A percentile compares a stretch with the other conserved stretches of the same genome.
Evolutionary conservation across 768 basidiomycete species (phyloP).

Genomic region (Fibroporia radiculosa): DNA sequence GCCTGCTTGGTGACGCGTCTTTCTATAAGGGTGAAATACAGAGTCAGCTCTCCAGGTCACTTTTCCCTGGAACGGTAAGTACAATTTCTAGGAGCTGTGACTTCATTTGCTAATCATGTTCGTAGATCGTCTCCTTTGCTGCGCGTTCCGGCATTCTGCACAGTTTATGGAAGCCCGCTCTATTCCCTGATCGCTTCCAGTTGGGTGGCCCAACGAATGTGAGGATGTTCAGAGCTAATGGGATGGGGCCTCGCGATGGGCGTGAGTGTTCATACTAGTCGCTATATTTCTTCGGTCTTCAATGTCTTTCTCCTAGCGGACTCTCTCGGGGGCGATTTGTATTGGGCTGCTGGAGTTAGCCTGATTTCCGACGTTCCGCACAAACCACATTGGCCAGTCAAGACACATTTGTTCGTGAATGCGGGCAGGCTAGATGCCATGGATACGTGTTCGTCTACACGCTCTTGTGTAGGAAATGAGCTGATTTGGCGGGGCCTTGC

Average conservation of each 20-base stretch:
- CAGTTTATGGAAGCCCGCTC: conserved; percentile 45
- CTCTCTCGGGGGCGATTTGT: conserved; percentile 76
- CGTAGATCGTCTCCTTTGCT: conserved; percentile 67
- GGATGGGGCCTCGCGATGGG: conserved; percentile 72
- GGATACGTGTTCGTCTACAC: conserved; percentile 40
- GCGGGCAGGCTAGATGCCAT: conserved; percentile 65
- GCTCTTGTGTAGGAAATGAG: neutral
- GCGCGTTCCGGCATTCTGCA: conserved; percentile 66
- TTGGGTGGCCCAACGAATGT: conserved; percentile 87
- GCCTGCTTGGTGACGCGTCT: conserved; percentile 71
- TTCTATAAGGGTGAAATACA: conserved; percentile 72
- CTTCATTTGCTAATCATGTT: neutral
- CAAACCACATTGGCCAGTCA: conserved; percentile 79
- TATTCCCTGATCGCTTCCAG: conserved; percentile 84
- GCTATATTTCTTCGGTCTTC: neutral
- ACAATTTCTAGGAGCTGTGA: neutral
- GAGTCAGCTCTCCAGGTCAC: conserved; percentile 49
- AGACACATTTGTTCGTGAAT: conserved; percentile 75
- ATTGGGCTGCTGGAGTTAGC: conserved; percentile 72
- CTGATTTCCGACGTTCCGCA: conserved; percentile 66
- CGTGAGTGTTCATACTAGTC: conserved; percentile 32
- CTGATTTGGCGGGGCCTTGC: neutral
- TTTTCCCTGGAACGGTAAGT: conserved; percentile 55
- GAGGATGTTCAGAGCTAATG: conserved; percentile 66
- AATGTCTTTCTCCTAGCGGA: conserved; percentile 47